Percentiles rank a stretch among this genome's conserved stretches.
These are phyloP conservation scores for Bipolaris bicolor DNA, from an alignment of 2,329 filamentous ascomycete species.

Conservation along the genomic window DNA sequence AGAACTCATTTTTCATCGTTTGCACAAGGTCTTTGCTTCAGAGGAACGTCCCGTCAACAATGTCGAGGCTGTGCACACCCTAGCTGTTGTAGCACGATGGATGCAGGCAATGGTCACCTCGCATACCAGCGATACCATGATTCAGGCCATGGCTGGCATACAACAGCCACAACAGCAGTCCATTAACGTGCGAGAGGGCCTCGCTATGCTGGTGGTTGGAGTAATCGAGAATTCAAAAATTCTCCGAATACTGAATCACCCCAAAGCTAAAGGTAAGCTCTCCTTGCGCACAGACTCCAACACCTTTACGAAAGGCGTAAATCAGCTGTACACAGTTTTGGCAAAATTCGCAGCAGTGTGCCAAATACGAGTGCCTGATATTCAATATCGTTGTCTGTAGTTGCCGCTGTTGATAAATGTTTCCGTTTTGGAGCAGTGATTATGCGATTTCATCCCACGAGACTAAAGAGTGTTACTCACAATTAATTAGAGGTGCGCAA, in stretches of 20 bases:
- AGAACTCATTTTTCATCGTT: conserved; percentile 46
- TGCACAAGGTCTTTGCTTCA: conserved; percentile 44
- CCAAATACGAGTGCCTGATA: no score
- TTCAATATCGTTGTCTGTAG: no score
- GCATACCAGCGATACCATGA: conserved; percentile 48
- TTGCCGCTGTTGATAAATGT: no score
- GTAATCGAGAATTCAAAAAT: conserved; percentile 66
- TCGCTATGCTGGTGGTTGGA: conserved; percentile 67
- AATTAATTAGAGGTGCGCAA: conserved; percentile 39
- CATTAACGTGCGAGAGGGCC: conserved; percentile 66
- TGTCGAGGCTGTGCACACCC: conserved; percentile 38
- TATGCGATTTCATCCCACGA: not conserved
- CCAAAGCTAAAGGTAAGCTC: conserved; percentile 59
- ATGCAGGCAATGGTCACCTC: conserved; percentile 50
- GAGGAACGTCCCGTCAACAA: conserved; percentile 43
- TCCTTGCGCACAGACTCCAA: no score
- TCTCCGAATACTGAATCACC: conserved; percentile 60
- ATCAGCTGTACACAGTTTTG: no score
- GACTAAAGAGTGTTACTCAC: conserved; percentile 5
- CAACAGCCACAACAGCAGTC: conserved; percentile 62
- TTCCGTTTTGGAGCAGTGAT: no score
- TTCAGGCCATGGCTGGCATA: conserved; percentile 49
- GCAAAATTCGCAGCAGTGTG: no score
- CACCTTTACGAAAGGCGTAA: no score
- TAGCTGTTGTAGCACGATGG: conserved; percentile 44